Percentiles rank a stretch among this genome's conserved stretches.
phyloP scores from a whole-genome alignment of 306 rosid genomes.

The Leucaena leucocephala region DNA sequence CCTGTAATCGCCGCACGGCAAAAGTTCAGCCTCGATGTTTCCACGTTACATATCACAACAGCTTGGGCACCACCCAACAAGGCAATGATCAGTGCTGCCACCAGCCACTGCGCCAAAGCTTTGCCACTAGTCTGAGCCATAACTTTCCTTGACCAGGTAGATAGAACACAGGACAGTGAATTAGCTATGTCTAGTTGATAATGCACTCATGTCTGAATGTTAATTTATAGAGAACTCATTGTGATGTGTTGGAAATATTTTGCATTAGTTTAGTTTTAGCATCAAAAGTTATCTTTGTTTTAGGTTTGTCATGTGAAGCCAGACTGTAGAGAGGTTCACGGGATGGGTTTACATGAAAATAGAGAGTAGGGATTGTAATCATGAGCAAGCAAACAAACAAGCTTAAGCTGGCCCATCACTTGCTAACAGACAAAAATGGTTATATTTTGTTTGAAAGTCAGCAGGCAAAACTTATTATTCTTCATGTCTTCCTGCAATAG shows the following conservation, averaged over 20 bases:
- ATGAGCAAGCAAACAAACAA: slow-evolving; percentile 17
- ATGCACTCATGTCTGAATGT: slow-evolving; percentile 14
- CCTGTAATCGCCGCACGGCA: slow-evolving; percentile 64
- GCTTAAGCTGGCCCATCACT: slow-evolving; percentile 22
- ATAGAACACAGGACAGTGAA: neutral
- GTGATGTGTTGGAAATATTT: neutral
- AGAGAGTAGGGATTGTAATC: slow-evolving; percentile 2
- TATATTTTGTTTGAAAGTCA: neutral
- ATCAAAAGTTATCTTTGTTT: slow-evolving; percentile 9
- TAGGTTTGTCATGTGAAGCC: slow-evolving; percentile 55
- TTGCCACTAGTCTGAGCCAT: slow-evolving; percentile 42
- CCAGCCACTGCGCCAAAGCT: slow-evolving; percentile 35
- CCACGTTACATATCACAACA: slow-evolving; percentile 45
- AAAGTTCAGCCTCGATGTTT: slow-evolving; percentile 33
- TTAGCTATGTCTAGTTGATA: slow-evolving; percentile 3
- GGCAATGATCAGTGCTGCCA: slow-evolving; percentile 41
- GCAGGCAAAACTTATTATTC: neutral
- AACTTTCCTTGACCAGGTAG: slow-evolving; percentile 24
- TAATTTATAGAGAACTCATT: slow-evolving; percentile 38
- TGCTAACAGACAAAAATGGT: slow-evolving; percentile 12
- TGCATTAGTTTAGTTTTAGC: slow-evolving; percentile 15
- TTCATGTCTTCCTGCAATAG: neutral
- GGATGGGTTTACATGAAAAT: slow-evolving; percentile 30
- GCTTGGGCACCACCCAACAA: slow-evolving; percentile 44
- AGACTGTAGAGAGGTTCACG: slow-evolving; percentile 43